Base-by-base conservation (phyloP, 257 asterid species). In the Primulina tabacum region DNA sequence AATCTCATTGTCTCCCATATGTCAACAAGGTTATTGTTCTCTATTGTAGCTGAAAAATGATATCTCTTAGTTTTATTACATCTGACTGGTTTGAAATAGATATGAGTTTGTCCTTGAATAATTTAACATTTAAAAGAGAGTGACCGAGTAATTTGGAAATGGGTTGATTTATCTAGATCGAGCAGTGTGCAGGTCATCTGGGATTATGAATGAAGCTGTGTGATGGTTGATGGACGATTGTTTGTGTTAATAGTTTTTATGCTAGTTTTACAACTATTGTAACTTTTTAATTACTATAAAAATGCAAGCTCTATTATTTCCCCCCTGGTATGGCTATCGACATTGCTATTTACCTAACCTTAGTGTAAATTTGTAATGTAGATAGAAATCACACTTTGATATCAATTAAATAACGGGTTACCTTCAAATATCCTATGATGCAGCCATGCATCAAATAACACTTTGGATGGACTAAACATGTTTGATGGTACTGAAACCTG, bases 381-480 rank as follows among this genome's bases (percentile, higher is more conserved):
- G n/a, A 14, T 47, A 47, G 55, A 47, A 47, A 47, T 47, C 55
- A 43, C 55, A 14, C 55, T 47, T 47, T 47, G n/a, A 11, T 47
- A 47, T 14, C 55, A 3, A 8, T 76, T 38, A 65, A 29, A 70
- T 74, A 35, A 55, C 78, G 20, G 43, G 65, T 75, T 77, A 67
- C 76, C 83, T 67, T 67, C 65, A 64, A 74, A 62, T 67, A 30
- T 18, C 53, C 60, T 20, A 60, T 28, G 1, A 28, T 79, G 80
- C 95, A 94, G 99, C 79, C 99, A 94, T 80, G 72, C 99, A 78
- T 94, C 99, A 43, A 94, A 94, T 72, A 94, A 94, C 78, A 94
- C 99, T 78, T 89, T 94, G 85, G 99, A 94, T 83, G 99, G 99
- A 61, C 83, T 94, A 81, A 91, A 94, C 96, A 91, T 94, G 99